phyloP scores from a whole-genome alignment of 495 filamentous ascomycete genomes.

The Cercophora sp. region DNA sequence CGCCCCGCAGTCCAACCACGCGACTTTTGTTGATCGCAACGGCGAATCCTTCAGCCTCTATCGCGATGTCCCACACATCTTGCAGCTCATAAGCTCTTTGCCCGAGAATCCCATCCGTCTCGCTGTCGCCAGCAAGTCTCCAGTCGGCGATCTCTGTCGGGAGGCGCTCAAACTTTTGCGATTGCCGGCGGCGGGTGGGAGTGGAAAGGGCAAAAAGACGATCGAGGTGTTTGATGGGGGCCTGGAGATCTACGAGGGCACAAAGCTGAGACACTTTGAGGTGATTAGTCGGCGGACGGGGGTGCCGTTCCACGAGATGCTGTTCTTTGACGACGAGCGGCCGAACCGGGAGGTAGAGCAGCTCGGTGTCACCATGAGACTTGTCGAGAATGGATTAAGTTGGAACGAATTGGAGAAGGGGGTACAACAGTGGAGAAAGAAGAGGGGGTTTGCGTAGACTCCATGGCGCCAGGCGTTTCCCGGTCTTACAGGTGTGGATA shows the following conservation, averaged over 20 bases:
- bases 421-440: slow-evolving; percentile 71
- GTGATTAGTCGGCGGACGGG: slow-evolving; percentile 63
- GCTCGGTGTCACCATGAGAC: slow-evolving; percentile 75
- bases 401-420: slow-evolving; percentile 75
- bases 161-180: slow-evolving; percentile 75
- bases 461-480: no score
- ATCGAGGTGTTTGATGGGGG: slow-evolving; percentile 76
- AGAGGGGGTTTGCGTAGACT: no score
- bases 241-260: slow-evolving; percentile 84
- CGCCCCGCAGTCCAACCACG: slow-evolving; percentile 48
- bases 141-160: slow-evolving; percentile 71
- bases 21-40: slow-evolving; percentile 50
- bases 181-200: slow-evolving; percentile 32
- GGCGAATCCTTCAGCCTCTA: slow-evolving; percentile 83
- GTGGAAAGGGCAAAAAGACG: slow-evolving; percentile 46
- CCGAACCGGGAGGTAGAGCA: slow-evolving; percentile 83
- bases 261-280: slow-evolving; percentile 81
- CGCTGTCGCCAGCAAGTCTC: slow-evolving; percentile 78
- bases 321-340: slow-evolving; percentile 95
- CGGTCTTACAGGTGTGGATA: no score
- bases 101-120: slow-evolving; percentile 49
- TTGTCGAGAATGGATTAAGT: slow-evolving; percentile 76
- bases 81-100: slow-evolving; percentile 51
- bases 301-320: slow-evolving; percentile 72
- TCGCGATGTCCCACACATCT: slow-evolving; percentile 66